phyloP scores from a whole-genome alignment of 345 rosid species.

The Acer yangbiense region DNA sequence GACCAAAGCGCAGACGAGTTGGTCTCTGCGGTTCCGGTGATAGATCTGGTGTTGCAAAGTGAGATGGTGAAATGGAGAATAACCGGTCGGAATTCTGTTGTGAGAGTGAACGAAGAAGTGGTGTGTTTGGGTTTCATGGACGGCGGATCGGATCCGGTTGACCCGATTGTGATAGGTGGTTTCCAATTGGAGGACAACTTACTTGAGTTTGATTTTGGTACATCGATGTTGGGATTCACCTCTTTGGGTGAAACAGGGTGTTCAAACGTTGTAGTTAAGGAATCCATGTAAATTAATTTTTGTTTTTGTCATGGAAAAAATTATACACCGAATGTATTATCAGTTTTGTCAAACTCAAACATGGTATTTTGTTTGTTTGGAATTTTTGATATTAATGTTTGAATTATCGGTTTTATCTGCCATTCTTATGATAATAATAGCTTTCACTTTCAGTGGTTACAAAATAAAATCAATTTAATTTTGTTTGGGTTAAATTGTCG shows the following conservation, averaged over 20 bases:
- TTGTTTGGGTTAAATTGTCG: no score
- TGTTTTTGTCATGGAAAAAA: not conserved
- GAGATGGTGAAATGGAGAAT: constrained; percentile 90
- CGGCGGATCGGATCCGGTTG: constrained; percentile 48
- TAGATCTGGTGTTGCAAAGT: constrained; percentile 78
- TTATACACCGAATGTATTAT: not conserved
- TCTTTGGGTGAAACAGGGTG: constrained; percentile 32
- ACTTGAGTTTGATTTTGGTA: constrained; percentile 68
- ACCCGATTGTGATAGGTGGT: constrained; percentile 66
- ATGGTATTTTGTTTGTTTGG: not conserved
- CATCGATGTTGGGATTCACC: constrained; percentile 65
- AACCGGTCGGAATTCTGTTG: constrained; percentile 58
- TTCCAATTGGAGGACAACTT: constrained; percentile 68
- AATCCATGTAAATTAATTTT: constrained; percentile 3
- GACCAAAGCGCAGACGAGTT: not conserved
- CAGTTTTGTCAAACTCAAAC: not conserved
- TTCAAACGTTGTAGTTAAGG: constrained; percentile 19
- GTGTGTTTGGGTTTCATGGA: constrained; percentile 74
- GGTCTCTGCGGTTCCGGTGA: constrained; percentile 31
- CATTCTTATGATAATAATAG: not conserved
- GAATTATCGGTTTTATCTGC: not conserved
- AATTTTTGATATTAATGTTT: not conserved
- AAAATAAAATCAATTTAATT: no score
- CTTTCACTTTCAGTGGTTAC: no score
- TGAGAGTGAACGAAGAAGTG: constrained; percentile 45